Evolutionary conservation across 192 early-diverging fungal species (phyloP).

Genomic region (Kappamyces sp.): DNA sequence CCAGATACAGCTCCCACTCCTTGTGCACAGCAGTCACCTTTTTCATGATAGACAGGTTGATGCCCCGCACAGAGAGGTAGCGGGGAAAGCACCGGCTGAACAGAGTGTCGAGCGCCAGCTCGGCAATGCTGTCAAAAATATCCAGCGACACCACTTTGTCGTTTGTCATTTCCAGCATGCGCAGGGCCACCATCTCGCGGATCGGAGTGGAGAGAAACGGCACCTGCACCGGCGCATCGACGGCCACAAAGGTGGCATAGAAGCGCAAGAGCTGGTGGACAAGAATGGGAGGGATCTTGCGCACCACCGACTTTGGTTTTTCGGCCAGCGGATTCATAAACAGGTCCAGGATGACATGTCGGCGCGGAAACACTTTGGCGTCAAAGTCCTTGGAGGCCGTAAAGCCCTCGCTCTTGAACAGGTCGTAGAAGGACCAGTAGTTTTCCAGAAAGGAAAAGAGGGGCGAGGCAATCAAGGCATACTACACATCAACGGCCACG

Average conservation of each 20-base stretch:
- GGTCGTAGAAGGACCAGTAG: constrained; percentile 13
- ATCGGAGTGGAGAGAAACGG: neutral
- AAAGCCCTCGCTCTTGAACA: constrained; percentile 14
- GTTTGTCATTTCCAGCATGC: constrained; percentile 4
- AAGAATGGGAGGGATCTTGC: constrained; percentile 16
- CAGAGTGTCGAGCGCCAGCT: neutral
- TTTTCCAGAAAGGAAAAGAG: constrained; percentile 15
- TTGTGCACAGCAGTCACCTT: constrained; percentile 3
- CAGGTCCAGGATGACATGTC: constrained; percentile 4
- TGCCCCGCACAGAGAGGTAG: constrained; percentile 8
- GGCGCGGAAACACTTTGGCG: neutral
- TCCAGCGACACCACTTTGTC: neutral
- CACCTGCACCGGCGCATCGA: constrained; percentile 1
- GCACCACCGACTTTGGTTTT: neutral
- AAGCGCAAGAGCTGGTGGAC: constrained; percentile 25
- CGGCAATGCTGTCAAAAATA: neutral
- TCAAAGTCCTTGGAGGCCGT: constrained; percentile 7
- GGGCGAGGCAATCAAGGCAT: constrained; percentile 10
- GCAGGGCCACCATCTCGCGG: constrained; percentile 4
- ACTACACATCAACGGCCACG: constrained; percentile 4
- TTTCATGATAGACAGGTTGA: neutral
- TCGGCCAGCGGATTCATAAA: neutral
- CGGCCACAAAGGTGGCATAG: constrained; percentile 29
- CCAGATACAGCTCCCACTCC: neutral
- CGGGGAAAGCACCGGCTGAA: constrained; percentile 14